A percentile compares a stretch with the other conserved stretches of the same genome.
These are phyloP conservation scores for Boletus sp. DNA, from an alignment of 768 basidiomycete species.

Conservation along the genomic window DNA sequence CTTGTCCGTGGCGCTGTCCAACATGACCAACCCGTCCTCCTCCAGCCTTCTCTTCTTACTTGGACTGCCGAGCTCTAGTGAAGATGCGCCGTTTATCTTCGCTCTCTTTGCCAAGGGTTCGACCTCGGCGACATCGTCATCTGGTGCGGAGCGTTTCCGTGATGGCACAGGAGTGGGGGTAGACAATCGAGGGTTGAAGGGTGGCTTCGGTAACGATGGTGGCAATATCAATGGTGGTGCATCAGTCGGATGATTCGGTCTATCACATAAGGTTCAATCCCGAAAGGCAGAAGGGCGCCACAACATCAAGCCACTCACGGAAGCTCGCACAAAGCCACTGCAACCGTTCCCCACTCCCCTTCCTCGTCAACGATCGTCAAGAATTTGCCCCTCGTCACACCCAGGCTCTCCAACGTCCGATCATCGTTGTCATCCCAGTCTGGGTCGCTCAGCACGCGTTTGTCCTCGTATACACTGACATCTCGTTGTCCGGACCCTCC, in stretches of 20 bases:
- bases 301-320: conserved; percentile 52
- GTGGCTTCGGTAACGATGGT: conserved; percentile 57
- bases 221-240: conserved; percentile 62
- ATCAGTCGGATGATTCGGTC: conserved; percentile 55
- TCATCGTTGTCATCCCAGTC: conserved; percentile 91
- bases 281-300: neutral
- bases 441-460: conserved; percentile 83
- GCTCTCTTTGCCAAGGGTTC: conserved; percentile 59
- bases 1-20: conserved; percentile 56
- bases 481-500: conserved; percentile 46
- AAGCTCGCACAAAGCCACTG: conserved; percentile 63
- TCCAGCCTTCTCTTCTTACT: conserved; percentile 67
- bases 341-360: conserved; percentile 67
- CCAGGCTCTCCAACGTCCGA: conserved; percentile 78
- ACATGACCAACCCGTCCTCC: conserved; percentile 69
- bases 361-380: conserved; percentile 89
- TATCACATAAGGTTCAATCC: conserved; percentile 20
- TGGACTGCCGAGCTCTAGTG: conserved; percentile 42
- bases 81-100: conserved; percentile 32
- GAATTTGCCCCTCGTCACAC: conserved; percentile 81
- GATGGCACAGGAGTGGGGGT: conserved; percentile 42
- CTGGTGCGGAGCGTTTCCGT: conserved; percentile 58
- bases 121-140: conserved; percentile 55
- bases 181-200: conserved; percentile 40
- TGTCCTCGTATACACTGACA: conserved; percentile 84